phyloP scores from a whole-genome alignment of 495 filamentous ascomycete genomes.

The Penicillium chermesinum region DNA sequence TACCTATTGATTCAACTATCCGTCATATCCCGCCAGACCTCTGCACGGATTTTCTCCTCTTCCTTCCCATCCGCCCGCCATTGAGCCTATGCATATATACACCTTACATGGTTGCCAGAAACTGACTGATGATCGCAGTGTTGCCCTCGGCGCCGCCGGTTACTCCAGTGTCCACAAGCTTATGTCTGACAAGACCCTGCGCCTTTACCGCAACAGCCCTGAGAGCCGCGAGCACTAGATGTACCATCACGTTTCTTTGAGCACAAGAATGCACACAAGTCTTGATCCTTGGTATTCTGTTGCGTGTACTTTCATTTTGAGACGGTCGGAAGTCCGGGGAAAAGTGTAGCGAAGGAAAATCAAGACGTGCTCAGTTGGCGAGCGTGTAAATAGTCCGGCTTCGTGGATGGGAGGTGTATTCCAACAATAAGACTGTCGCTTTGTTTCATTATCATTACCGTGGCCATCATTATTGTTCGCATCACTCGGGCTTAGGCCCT shows the following conservation, averaged over 20 bases:
- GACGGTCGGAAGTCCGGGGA: constrained; percentile 24
- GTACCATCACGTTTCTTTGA: constrained; percentile 37
- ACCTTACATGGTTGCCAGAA: neutral
- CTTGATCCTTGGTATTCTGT: constrained; percentile 23
- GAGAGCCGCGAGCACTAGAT: constrained; percentile 46
- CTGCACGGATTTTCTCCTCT: constrained; percentile 12
- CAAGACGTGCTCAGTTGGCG: constrained; percentile 24
- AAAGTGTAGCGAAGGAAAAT: constrained; percentile 11
- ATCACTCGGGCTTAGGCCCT: constrained; percentile 76
- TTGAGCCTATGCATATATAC: neutral
- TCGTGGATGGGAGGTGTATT: constrained; percentile 29
- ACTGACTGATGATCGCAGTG: constrained; percentile 41
- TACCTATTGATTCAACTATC: constrained; percentile 14
- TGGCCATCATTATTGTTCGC: constrained; percentile 2
- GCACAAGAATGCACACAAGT: constrained; percentile 29
- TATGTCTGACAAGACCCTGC: constrained; percentile 82
- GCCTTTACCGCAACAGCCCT: constrained; percentile 56
- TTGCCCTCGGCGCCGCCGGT: constrained; percentile 64
- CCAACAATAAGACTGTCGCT: constrained; percentile 29
- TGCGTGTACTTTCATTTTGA: constrained; percentile 36
- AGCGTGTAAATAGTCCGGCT: constrained; percentile 39
- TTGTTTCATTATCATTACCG: constrained; percentile 21
- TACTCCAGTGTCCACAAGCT: constrained; percentile 82
- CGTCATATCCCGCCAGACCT: constrained; percentile 14
- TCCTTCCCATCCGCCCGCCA: constrained; percentile 4